Percentiles rank a stretch among this genome's conserved stretches.
Evolutionary conservation across 2,329 filamentous ascomycete species (phyloP).

Genomic region (Fusarium neocosmosporiellum): DNA sequence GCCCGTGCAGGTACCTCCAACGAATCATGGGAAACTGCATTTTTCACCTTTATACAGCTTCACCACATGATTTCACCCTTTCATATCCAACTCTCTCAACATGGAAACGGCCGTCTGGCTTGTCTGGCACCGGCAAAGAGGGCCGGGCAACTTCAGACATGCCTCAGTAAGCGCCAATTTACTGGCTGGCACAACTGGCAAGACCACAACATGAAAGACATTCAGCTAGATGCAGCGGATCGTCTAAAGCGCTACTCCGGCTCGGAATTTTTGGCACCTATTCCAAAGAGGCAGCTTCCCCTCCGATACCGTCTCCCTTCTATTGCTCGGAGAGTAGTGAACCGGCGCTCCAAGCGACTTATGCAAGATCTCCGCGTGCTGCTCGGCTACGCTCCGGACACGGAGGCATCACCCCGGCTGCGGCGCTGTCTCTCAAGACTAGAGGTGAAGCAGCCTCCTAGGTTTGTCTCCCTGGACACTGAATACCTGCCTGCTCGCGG

Average conservation of each 20-base stretch:
- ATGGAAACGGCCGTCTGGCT: neutral
- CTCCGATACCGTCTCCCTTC: neutral
- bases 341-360: neutral
- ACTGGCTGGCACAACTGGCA: neutral
- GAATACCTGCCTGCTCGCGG: neutral
- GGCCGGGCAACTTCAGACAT: neutral
- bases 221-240: neutral
- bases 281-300: neutral
- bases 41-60: neutral
- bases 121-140: neutral
- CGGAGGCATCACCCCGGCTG: neutral
- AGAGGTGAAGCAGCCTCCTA: neutral
- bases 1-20: neutral
- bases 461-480: constrained; percentile 15
- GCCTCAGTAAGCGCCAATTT: neutral
- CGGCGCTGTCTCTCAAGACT: neutral
- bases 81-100: neutral
- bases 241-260: neutral
- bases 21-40: neutral
- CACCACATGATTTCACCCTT: neutral
- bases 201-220: neutral
- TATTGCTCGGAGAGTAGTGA: neutral
- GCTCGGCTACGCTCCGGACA: neutral
- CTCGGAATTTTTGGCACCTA: neutral
- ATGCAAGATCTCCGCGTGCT: neutral